Evolutionary conservation across 805 yeast genomes (phyloP).

Genomic region (Pichia occidentalis): DNA sequence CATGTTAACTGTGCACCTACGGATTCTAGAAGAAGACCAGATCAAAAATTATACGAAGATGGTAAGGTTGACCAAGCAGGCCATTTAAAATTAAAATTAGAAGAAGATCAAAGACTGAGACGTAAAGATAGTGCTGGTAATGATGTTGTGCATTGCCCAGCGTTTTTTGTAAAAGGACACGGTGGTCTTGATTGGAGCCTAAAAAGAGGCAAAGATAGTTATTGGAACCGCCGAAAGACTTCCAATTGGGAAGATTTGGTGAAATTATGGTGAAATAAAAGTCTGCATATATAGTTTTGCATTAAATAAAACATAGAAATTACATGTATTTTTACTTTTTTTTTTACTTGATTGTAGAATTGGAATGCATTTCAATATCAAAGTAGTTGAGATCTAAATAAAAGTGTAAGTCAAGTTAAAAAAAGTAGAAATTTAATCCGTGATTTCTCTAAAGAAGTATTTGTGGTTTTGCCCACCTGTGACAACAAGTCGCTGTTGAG

Average conservation of each 20-base stretch:
- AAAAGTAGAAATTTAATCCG: conserved; percentile 1
- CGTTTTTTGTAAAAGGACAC: conserved; percentile 49
- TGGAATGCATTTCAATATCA: too few relatives aligned
- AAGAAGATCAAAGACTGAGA: conserved; percentile 73
- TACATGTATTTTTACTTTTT: too few relatives aligned
- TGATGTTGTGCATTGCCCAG: conserved; percentile 45
- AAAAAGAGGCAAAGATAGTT: conserved; percentile 52
- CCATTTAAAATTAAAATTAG: conserved; percentile 55
- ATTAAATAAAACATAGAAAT: too few relatives aligned
- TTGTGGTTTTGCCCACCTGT: conserved; percentile 32
- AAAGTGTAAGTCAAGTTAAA: not conserved
- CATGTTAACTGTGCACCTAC: conserved; percentile 75
- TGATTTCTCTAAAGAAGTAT: conserved; percentile 28
- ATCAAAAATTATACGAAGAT: conserved; percentile 62
- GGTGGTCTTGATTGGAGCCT: conserved; percentile 43
- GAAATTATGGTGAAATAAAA: conserved; percentile 44
- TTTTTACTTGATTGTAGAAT: too few relatives aligned
- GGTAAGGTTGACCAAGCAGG: conserved; percentile 74
- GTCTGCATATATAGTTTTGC: not conserved
- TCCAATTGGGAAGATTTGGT: conserved; percentile 54
- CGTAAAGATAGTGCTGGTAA: conserved; percentile 51
- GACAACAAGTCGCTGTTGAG: conserved; percentile 20
- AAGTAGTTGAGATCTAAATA: not conserved
- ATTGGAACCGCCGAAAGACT: conserved; percentile 72
- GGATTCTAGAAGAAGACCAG: conserved; percentile 89